A percentile compares a stretch with the other conserved stretches of the same genome.
Conservation (phyloP, 257 asterid species). For the Lycium barbarum region DNA sequence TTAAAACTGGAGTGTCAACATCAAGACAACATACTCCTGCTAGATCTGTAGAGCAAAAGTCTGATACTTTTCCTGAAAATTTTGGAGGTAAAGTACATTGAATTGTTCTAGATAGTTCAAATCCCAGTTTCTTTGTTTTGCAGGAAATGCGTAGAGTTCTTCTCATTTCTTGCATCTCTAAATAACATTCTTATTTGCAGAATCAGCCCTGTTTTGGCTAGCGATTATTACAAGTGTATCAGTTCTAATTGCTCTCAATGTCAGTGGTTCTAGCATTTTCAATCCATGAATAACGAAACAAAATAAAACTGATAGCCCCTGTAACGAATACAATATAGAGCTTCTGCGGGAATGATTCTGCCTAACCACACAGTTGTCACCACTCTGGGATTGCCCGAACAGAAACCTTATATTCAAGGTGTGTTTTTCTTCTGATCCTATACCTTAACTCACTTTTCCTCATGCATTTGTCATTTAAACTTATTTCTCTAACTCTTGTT, state of each 20-base stretch:
- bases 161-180: conserved; percentile 23
- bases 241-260: conserved; percentile 73
- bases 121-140: not conserved
- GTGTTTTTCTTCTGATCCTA: not conserved
- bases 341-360: conserved; percentile 16
- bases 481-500: conserved; percentile 16
- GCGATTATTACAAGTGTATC: conserved; percentile 75
- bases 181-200: conserved; percentile 53
- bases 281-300: conserved; percentile 64
- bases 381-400: not conserved
- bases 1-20: conserved; percentile 38
- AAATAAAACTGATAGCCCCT: conserved; percentile 25
- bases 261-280: conserved; percentile 76
- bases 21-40: conserved; percentile 43
- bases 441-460: not conserved
- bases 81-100: conserved; percentile 56
- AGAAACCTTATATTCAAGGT: conserved; percentile 16
- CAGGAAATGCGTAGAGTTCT: conserved; percentile 19
- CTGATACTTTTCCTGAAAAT: conserved; percentile 50
- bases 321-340: conserved; percentile 23
- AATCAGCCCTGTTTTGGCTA: conserved; percentile 74
- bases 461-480: conserved; percentile 3
- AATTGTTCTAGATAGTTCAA: not conserved
- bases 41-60: conserved; percentile 46
- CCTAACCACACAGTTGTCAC: conserved; percentile 12